Base-by-base conservation (phyloP, 768 basidiomycete species). In the Termitomyces sp. region DNA sequence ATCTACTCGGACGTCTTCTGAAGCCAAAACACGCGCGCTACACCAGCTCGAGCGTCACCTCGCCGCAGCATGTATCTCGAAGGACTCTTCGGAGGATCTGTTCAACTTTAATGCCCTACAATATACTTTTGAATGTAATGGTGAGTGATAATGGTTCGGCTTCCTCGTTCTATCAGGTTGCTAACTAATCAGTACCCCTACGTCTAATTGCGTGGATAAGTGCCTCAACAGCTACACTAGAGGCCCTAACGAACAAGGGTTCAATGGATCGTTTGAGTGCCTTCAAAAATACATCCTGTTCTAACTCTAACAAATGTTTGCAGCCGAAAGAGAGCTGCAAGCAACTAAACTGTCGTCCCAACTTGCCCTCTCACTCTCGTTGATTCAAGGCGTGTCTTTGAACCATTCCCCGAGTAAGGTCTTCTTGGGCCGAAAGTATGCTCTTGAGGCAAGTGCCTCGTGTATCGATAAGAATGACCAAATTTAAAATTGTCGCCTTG, bases 71-170 rank as follows among this genome's bases (percentile, higher is more conserved):
- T 76, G 78, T 53, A 72, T 79, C 38, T 62, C 70, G 23, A 65
- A 73, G n/a, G 68, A 75, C 22, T 64, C 76, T 16, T 69, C 73
- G 16, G 75, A 75, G 27, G 76, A 77, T 9, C 73, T 83, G 58
- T 73, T 76, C 35, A 68, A 71, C 43, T 89, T 91, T 68, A 65
- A 85, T 18, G 76, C 80, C 10, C 70, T 91, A 39, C 91, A 94
- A 65, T 82, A 88, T 60, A 83, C 83, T 0, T 92, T 94, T 60
- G 88, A 93, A 66, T 90, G 86, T 68, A 94, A 94, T 64, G 75
- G 91, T 91, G 61, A 56, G 88, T 64, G n/a, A n/a, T n/a, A 15
- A 29, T 50, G 42, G 25, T 42, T 47, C 18, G 36, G 38, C 16
- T 44, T 27, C 10, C 38, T 47, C 33, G 25, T 36, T 23, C n/a